These are phyloP conservation scores for Diaporthe caulivora DNA, from an alignment of 2,329 filamentous ascomycete species.

Conservation along the genomic window DNA sequence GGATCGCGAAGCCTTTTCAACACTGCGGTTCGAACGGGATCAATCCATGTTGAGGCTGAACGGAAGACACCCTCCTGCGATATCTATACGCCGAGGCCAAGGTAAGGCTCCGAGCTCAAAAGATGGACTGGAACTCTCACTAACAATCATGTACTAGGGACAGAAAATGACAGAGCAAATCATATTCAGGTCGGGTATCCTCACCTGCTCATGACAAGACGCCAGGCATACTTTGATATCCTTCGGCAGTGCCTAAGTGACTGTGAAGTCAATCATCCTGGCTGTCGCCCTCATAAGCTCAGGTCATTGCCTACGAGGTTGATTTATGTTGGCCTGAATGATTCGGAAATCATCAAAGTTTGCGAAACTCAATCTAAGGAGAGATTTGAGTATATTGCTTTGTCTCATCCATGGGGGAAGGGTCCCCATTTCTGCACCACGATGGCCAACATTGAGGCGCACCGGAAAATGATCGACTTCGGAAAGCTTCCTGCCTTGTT, in stretches of 20 bases:
- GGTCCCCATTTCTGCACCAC: conserved; percentile 39
- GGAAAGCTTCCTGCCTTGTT: conserved; percentile 35
- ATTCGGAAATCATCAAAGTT: not conserved
- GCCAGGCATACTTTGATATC: conserved; percentile 37
- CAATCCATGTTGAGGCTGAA: conserved; percentile 13
- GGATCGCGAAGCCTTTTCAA: not conserved
- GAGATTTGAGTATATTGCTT: conserved; percentile 41
- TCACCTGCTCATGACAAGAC: conserved; percentile 5
- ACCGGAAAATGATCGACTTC: conserved; percentile 24
- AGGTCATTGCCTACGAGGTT: conserved; percentile 42
- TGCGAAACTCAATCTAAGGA: conserved; percentile 19
- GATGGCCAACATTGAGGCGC: not conserved
- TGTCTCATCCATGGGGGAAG: conserved; percentile 46
- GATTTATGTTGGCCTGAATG: conserved; percentile 37
- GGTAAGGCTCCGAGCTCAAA: not conserved
- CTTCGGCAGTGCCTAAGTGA: conserved; percentile 40
- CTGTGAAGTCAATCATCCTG: conserved; percentile 36
- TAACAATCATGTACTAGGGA: not conserved
- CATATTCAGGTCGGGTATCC: conserved; percentile 34
- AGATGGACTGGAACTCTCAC: not conserved
- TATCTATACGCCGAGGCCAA: conserved; percentile 18
- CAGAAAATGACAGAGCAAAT: not conserved
- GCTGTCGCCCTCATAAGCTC: not conserved
- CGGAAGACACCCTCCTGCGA: not conserved
- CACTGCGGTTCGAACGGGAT: not conserved